A percentile compares a stretch with the other conserved stretches of the same genome.
Evolutionary conservation across 768 basidiomycete genomes (phyloP).

Genomic region (Boletus subcaerulescens): DNA sequence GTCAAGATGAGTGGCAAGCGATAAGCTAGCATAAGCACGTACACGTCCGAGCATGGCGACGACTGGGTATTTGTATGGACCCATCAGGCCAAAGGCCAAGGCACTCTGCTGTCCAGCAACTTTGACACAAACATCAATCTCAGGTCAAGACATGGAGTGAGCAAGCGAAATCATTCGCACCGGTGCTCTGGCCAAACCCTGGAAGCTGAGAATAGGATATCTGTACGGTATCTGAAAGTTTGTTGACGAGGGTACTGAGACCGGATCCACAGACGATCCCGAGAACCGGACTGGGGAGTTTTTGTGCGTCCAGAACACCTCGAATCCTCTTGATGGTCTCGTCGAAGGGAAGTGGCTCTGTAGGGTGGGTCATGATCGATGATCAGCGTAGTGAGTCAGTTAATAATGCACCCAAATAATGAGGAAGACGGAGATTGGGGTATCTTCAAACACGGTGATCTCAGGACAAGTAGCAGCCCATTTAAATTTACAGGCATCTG

Average conservation of each 20-base stretch:
- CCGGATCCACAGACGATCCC: slow-evolving; percentile 90
- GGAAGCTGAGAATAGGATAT: slow-evolving; percentile 67
- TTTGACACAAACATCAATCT: slow-evolving; percentile 25
- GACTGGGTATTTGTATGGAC: slow-evolving; percentile 65
- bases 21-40: slow-evolving; percentile 20
- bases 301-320: slow-evolving; percentile 22
- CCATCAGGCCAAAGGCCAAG: slow-evolving; percentile 78
- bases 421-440: no score
- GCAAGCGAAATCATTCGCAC: slow-evolving; percentile 36
- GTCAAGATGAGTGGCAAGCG: slow-evolving; percentile 2
- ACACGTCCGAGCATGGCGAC: slow-evolving; percentile 90
- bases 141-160: neutral
- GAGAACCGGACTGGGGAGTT: slow-evolving; percentile 56
- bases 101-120: slow-evolving; percentile 80
- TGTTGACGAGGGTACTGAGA: slow-evolving; percentile 67
- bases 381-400: neutral
- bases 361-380: slow-evolving; percentile 16
- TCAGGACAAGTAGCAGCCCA: slow-evolving; percentile 33
- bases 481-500: slow-evolving; percentile 36
- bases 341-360: slow-evolving; percentile 24
- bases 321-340: slow-evolving; percentile 29
- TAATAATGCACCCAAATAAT: no score
- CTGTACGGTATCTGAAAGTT: slow-evolving; percentile 51
- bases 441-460: neutral
- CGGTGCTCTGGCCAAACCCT: slow-evolving; percentile 77